Evolutionary conservation across 2,329 filamentous ascomycete genomes (phyloP), one percentile per base, ranked within the genome.

Genomic region (Coniochaeta sp.): DNA sequence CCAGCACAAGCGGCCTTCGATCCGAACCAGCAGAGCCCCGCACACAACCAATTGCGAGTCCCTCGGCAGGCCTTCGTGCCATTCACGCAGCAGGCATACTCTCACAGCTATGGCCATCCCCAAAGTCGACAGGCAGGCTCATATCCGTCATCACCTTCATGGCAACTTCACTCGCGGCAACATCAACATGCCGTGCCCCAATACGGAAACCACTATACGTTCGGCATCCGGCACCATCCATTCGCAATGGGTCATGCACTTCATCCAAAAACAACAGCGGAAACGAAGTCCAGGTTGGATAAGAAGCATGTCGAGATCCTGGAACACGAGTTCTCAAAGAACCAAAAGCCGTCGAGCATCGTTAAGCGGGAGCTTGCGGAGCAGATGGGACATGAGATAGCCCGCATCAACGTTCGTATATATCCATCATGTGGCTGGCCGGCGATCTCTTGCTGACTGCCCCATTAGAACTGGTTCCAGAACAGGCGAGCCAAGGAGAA

Each of bases 401-500:
- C 84, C 19, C 78, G 84, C 63, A 87, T 88, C 64, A 88, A 88
- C 67, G 85, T 87, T 73, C 65, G 74, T 73, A 17, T 52, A 74
- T 73, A 17, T 52, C 32, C 50, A 24, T 22, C 6, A 12, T 36
- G n/a, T 22, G 17, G 30, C 10, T 58, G 19, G 2, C 5, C 12
- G 5, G 14, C 40, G 17, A 57, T 55, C 40, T 24, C 24, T 32
- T 47, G 56, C 63, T 68, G 36, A 66, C 63, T 54, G 57, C 24
- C n/a, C 56, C 38, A 58, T 26, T 58, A 88, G 85, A 88, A 88
- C 68, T 88, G 85, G 85, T 88, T 88, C 67, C 85, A 88, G 65
- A 88, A 88, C 68, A 77, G 85, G 61, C 79, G 85, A 58, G 85
- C 85, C 58, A 83, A 85, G 71, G 83, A 83, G 63, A 86, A 86